Evolutionary conservation across 345 rosid genomes (phyloP).

Genomic region (Turnera subulata): DNA sequence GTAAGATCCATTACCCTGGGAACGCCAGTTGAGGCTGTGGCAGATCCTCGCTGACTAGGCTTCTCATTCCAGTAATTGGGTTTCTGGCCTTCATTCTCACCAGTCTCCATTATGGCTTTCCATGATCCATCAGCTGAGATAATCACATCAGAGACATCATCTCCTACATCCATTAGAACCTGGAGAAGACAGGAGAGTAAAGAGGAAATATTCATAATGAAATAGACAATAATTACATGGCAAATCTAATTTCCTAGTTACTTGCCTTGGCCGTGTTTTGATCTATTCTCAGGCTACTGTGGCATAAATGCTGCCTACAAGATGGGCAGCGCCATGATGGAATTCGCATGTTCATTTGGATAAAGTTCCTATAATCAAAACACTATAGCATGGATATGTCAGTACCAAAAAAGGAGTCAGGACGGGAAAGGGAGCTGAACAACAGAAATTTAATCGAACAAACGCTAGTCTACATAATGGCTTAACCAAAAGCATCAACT

Average conservation of each 20-base stretch:
- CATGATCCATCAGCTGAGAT: conserved; percentile 83
- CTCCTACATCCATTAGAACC: conserved; percentile 71
- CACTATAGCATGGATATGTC: conserved; percentile 43
- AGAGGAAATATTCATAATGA: conserved; percentile 3
- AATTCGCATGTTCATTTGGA: conserved; percentile 67
- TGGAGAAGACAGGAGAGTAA: conserved; percentile 10
- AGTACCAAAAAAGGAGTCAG: background rate
- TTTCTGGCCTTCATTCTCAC: conserved; percentile 31
- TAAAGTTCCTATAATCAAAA: conserved; percentile 76
- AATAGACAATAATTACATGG: conserved; percentile 1
- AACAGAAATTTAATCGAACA: background rate
- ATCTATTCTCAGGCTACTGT: conserved; percentile 68
- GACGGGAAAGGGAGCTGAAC: background rate
- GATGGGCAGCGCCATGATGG: conserved; percentile 99
- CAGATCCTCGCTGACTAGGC: conserved; percentile 37
- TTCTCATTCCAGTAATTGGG: conserved; percentile 19
- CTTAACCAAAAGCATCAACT: conserved; percentile 25
- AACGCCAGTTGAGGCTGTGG: conserved; percentile 24
- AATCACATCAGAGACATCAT: conserved; percentile 52
- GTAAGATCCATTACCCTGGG: conserved; percentile 67
- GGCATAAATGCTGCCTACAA: conserved; percentile 76
- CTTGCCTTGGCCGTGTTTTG: conserved; percentile 86
- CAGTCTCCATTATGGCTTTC: conserved; percentile 59
- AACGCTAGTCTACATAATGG: no score
- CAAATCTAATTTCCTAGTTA: conserved; percentile 11